Conservation (phyloP, 1,284 basidiomycete species). For the Hypsizygus ulmarius region DNA sequence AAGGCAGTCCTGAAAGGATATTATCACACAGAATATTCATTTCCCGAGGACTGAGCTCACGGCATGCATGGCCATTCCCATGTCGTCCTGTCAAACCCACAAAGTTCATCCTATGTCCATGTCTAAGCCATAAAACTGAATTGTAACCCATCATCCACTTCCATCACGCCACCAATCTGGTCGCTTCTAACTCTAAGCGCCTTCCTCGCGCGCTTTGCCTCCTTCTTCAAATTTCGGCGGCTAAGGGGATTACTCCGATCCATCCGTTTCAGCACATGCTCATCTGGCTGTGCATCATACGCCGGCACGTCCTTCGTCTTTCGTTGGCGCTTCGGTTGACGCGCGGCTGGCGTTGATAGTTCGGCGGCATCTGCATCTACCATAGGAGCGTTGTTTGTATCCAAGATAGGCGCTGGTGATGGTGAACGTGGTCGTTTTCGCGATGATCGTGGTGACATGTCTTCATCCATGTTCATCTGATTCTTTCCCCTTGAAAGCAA, state of each 20-base stretch:
- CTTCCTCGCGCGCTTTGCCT: conserved; percentile 56
- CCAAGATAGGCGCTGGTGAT: conserved; percentile 24
- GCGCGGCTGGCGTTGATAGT: conserved; percentile 25
- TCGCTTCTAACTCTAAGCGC: conserved; percentile 31
- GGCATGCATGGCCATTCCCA: not conserved
- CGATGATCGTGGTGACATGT: conserved; percentile 34
- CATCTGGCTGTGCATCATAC: conserved; percentile 46
- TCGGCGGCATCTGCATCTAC: conserved; percentile 14
- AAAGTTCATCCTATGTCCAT: too few relatives aligned
- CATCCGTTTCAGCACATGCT: conserved; percentile 41
- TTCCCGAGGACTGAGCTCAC: too few relatives aligned
- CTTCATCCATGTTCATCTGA: conserved; percentile 45
- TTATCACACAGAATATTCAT: too few relatives aligned
- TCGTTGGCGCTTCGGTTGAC: conserved; percentile 60
- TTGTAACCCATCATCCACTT: conserved; percentile 42
- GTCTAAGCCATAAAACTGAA: conserved; percentile 47
- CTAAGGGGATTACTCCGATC: conserved; percentile 55
- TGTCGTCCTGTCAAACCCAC: not conserved
- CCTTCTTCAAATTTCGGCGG: conserved; percentile 55
- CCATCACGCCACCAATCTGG: conserved; percentile 33
- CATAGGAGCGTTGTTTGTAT: conserved; percentile 18
- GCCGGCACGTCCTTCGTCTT: conserved; percentile 49
- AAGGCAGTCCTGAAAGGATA: not conserved
- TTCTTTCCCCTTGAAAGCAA: conserved; percentile 15
- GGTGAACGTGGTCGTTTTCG: conserved; percentile 44